These are phyloP conservation scores for Cephalotrichum gorgonifer DNA, from an alignment of 2,329 filamentous ascomycete species.

Conservation along the genomic window DNA sequence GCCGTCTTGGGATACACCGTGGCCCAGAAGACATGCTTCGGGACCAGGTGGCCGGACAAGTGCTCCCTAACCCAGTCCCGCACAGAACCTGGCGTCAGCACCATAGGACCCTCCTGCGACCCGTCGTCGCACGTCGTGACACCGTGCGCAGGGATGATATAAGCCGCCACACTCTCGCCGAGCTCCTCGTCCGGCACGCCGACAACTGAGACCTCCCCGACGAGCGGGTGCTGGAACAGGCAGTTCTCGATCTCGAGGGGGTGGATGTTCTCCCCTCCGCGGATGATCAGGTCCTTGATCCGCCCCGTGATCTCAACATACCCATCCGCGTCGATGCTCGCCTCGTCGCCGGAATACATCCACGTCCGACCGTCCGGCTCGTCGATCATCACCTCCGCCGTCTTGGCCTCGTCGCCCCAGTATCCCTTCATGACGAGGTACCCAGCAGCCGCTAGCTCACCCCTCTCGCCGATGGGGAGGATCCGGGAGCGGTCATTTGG, in stretches of 20 bases:
- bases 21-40: constrained; percentile 83
- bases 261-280: constrained; percentile 92
- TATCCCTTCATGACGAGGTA: constrained; percentile 91
- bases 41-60: constrained; percentile 67
- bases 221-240: constrained; percentile 58
- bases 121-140: constrained; percentile 10
- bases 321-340: constrained; percentile 69
- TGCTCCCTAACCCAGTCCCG: constrained; percentile 61
- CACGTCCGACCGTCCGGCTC: constrained; percentile 51
- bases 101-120: background rate
- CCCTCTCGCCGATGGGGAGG: constrained; percentile 54
- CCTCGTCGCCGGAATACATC: constrained; percentile 94
- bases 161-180: constrained; percentile 80
- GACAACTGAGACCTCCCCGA: constrained; percentile 72
- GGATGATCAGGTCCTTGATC: constrained; percentile 93
- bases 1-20: constrained; percentile 86
- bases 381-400: constrained; percentile 50
- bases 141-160: constrained; percentile 48
- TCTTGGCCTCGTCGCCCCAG: constrained; percentile 63
- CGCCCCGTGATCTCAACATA: constrained; percentile 83
- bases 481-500: constrained; percentile 47
- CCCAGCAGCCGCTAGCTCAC: constrained; percentile 74
- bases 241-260: constrained; percentile 88
- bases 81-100: constrained; percentile 47
- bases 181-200: constrained; percentile 74